A percentile compares a stretch with the other conserved stretches of the same genome.
phyloP scores from a whole-genome alignment of 495 filamentous ascomycete genomes.

The Stereocaulon alpinum region DNA sequence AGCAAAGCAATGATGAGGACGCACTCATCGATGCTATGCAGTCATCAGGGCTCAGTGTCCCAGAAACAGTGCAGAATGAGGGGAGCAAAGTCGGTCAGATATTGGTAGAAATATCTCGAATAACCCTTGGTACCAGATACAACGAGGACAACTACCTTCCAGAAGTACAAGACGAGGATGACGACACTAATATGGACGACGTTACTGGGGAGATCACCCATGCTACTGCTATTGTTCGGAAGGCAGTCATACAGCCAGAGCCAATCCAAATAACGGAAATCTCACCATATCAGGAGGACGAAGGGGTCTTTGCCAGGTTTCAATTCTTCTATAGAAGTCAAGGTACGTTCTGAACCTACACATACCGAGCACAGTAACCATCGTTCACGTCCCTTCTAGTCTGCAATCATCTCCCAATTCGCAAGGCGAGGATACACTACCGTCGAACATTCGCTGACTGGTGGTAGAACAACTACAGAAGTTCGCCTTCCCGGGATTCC shows the following conservation, averaged over 20 bases:
- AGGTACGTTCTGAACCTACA: slow-evolving; percentile 8
- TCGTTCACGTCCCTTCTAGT: too few relatives aligned
- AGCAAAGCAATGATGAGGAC: slow-evolving; percentile 12
- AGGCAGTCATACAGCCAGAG: background rate
- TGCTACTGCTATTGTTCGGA: slow-evolving; percentile 13
- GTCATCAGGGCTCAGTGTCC: slow-evolving; percentile 6
- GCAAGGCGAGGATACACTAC: too few relatives aligned
- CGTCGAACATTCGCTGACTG: too few relatives aligned
- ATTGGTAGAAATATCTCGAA: slow-evolving; percentile 19
- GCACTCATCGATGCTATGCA: slow-evolving; percentile 18
- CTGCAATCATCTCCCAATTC: too few relatives aligned
- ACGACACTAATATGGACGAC: slow-evolving; percentile 13
- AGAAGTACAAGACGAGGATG: slow-evolving; percentile 14
- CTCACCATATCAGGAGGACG: slow-evolving; percentile 10
- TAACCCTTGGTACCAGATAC: slow-evolving; percentile 16
- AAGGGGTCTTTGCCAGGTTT: slow-evolving; percentile 21
- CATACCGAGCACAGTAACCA: background rate
- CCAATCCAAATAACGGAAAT: slow-evolving; percentile 7
- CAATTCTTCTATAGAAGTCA: slow-evolving; percentile 25
- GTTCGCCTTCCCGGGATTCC: slow-evolving; percentile 19
- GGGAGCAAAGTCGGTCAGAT: slow-evolving; percentile 24
- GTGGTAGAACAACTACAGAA: slow-evolving; percentile 14
- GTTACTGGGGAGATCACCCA: slow-evolving; percentile 18
- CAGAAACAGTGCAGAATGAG: background rate
- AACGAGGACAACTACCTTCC: slow-evolving; percentile 9